Evolutionary conservation across 495 filamentous ascomycete genomes (phyloP), one percentile per base, ranked within the genome.

Genomic region (Lophium mytilinum): DNA sequence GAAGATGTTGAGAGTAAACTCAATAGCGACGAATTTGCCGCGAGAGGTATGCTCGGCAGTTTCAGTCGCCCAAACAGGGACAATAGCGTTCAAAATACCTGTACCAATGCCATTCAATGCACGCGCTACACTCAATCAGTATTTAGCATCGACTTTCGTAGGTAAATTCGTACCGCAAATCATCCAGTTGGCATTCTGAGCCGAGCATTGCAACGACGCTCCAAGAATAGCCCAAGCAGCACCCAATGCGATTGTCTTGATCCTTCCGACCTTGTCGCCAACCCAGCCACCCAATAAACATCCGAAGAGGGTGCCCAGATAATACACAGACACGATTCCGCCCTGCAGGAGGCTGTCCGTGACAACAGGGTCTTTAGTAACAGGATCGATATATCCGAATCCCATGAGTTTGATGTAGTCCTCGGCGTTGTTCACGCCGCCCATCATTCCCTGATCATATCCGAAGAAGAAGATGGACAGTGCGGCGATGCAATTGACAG

Each of bases 391-490:
- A 52, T 85, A 74, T 4, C 84, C 85, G 59, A 87, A 83, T 36
- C 76, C 74, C 84, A 88, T 87, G 11, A 80, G 71, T 9, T 81
- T 73, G 58, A 83, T 80, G 64, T 88, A 88, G 58, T 86, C 69
- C 37, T 78, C 74, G 34, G 80, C 73, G 47, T 78, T 82, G 66
- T 88, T 88, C 8, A 89, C 86, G 46, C 86, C 85, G 17, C 82
- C 80, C 83, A 88, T 89, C 77, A 89, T 80, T 55, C 86, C 85
- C 65, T 85, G 82, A 56, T 85, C 82, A 67, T 85, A 86, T 51
- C 79, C 80, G 45, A 82, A 80, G 71, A 82, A 83, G 56, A 81
- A 75, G 53, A 82, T 83, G 1, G 76, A 78, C 0, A 86, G 65
- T 1, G 73, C 83, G 4, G 83, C 83, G 19, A 86, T 73, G 48